phyloP scores from a whole-genome alignment of 2,329 filamentous ascomycete species.

The Hymenotorrendiella dingleyae region DNA sequence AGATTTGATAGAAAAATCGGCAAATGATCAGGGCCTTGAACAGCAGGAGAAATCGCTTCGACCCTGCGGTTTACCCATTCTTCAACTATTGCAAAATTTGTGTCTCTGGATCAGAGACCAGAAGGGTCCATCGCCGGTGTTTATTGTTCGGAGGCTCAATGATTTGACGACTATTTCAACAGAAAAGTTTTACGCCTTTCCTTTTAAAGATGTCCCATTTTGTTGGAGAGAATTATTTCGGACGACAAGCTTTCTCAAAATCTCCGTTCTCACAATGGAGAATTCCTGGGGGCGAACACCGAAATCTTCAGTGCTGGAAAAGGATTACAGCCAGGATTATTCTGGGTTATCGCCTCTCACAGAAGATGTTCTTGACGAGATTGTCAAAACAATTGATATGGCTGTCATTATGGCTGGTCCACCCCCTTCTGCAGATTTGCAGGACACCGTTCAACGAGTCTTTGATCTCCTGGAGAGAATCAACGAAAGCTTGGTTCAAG shows the following conservation, averaged over 20 bases:
- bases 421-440: slow-evolving; percentile 4
- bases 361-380: slow-evolving; percentile 18
- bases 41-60: not conserved
- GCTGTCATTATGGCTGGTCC: slow-evolving; percentile 29
- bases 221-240: slow-evolving; percentile 69
- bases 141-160: slow-evolving; percentile 37
- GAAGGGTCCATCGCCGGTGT: slow-evolving; percentile 1
- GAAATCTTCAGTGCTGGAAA: not conserved
- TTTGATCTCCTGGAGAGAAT: slow-evolving; percentile 61
- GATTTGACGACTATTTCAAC: slow-evolving; percentile 55
- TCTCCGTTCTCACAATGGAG: slow-evolving; percentile 34
- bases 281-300: slow-evolving; percentile 8
- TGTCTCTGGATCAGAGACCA: slow-evolving; percentile 10
- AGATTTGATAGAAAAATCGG: not conserved
- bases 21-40: not conserved
- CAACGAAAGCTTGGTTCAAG: not conserved
- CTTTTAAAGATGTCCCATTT: slow-evolving; percentile 58
- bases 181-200: slow-evolving; percentile 63
- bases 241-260: slow-evolving; percentile 62
- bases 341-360: not conserved
- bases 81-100: slow-evolving; percentile 14
- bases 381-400: slow-evolving; percentile 29
- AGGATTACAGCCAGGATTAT: too few relatives aligned
- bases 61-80: slow-evolving; percentile 15
- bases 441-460: slow-evolving; percentile 43